Percentiles rank a stretch among this genome's conserved stretches.
phyloP scores from a whole-genome alignment of 345 rosid genomes.

The Aurinia saxatilis region DNA sequence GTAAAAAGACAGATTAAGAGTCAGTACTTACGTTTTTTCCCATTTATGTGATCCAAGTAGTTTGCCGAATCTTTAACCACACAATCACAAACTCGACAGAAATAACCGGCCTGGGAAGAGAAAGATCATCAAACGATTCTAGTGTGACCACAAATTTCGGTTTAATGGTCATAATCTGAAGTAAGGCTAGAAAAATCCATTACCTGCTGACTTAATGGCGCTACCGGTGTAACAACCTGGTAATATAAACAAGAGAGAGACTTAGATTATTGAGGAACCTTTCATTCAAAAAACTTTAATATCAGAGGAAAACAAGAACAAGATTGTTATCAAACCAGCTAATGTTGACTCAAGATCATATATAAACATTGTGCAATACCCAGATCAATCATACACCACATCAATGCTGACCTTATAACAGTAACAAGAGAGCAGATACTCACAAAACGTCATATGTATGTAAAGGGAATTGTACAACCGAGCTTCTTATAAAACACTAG shows the following conservation, averaged over 20 bases:
- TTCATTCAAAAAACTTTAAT: neutral
- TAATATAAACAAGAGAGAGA: neutral
- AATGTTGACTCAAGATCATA: neutral
- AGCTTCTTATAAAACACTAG: too few species aligned
- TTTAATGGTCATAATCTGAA: neutral
- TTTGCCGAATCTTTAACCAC: constrained; percentile 98
- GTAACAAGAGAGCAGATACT: neutral
- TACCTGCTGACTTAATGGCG: constrained; percentile 98
- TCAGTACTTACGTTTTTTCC: constrained; percentile 73
- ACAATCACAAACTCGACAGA: constrained; percentile 89
- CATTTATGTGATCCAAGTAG: constrained; percentile 98
- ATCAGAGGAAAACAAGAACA: neutral
- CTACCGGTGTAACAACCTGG: constrained; percentile 98
- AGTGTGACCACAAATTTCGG: neutral
- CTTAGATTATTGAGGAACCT: neutral
- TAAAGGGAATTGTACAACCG: neutral
- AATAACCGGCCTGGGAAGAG: constrained; percentile 77
- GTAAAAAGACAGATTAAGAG: neutral
- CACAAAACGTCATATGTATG: neutral
- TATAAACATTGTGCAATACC: neutral
- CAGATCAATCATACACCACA: neutral
- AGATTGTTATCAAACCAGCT: neutral
- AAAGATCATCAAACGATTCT: constrained; percentile 4
- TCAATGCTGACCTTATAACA: neutral
- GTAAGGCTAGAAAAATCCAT: neutral